Evolutionary conservation across 2,329 filamentous ascomycete genomes (phyloP), one percentile per base, ranked within the genome.

Genomic region (Aspergillus sp.): DNA sequence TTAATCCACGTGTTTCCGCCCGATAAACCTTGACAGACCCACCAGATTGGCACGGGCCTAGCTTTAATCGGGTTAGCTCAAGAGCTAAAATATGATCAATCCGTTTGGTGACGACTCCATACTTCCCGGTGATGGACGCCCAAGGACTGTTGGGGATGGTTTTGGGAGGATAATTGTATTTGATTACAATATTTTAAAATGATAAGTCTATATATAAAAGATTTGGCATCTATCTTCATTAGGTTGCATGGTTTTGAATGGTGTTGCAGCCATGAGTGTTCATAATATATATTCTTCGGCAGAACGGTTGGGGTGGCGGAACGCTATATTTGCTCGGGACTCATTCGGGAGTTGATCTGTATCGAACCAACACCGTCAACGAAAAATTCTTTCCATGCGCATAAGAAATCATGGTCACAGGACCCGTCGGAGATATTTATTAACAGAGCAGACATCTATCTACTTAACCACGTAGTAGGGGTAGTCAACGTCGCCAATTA

Each of bases 11-110:
- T 53, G 51, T 53, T 17, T 38, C n/a, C 18, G 8, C 42, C 51
- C 32, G 32, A 20, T 20, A 50, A 47, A 41, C 44, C n/a, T 20
- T 53, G 51, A 48, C 34, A 34, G 41, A 47, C 32, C 50, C 50
- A 53, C 49, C 26, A 7, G 45, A 18, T 32, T 20, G 36, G 13
- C 48, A 44, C 12, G 13, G 5, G 6, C 5, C 24, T 53, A 53
- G 24, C 8, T 34, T 22, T n/a, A 32, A 39, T 8, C 3, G 8
- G 22, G 43, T 17, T 53, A 53, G 43, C 26, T 3, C 34, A n/a
- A 13, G 34, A 53, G 51, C 51, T 53, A 53, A 53, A 53, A 36
- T 48, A 18, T 53, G 51, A 53, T 53, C 20, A 43, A 45, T 53
- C 50, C 49, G 43, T 24, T 53, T 3, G 13, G n/a, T 32, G n/a